These are phyloP conservation scores for Candida arabinofermentans DNA, from an alignment of 805 yeast genomes.

Conservation along the genomic window DNA sequence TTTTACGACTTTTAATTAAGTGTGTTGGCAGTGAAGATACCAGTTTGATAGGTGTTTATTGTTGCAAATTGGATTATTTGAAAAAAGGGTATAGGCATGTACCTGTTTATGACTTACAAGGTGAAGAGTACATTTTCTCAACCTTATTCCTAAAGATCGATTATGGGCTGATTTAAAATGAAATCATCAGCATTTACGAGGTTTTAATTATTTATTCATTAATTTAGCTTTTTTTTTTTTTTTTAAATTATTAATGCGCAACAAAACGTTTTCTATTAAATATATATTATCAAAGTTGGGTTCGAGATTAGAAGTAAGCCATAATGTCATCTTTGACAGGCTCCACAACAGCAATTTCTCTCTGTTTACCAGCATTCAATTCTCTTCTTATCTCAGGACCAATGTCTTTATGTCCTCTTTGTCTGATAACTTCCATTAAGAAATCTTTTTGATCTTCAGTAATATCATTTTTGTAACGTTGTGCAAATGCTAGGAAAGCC, in stretches of 20 bases:
- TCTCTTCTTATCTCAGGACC: constrained; percentile 96
- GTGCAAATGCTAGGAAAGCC: constrained; percentile 90
- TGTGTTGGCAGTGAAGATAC: constrained; percentile 20
- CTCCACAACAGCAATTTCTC: constrained; percentile 29
- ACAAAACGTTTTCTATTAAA: background rate
- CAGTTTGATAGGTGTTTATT: constrained; percentile 49
- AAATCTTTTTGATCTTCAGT: constrained; percentile 99
- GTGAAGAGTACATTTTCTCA: constrained; percentile 64
- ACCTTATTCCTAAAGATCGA: constrained; percentile 40
- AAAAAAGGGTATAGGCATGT: constrained; percentile 80
- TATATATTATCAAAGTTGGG: background rate
- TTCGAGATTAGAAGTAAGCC: constrained; percentile 1
- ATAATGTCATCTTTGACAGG: constrained; percentile 4
- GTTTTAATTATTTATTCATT: background rate
- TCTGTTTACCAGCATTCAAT: constrained; percentile 76
- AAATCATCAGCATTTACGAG: too few species aligned
- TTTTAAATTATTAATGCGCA: background rate
- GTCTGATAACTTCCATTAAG: constrained; percentile 83
- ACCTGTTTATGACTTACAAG: constrained; percentile 70
- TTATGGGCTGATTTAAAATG: constrained; percentile 6
- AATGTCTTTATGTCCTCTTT: constrained; percentile 81
- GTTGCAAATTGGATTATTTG: constrained; percentile 58
- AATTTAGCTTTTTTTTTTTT: background rate
- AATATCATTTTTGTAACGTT: constrained; percentile 92
- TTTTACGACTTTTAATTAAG: constrained; percentile 50